A percentile compares a stretch with the other conserved stretches of the same genome.
Conservation (phyloP, 305 asterid species). For the Fraxinus angustifolia region DNA sequence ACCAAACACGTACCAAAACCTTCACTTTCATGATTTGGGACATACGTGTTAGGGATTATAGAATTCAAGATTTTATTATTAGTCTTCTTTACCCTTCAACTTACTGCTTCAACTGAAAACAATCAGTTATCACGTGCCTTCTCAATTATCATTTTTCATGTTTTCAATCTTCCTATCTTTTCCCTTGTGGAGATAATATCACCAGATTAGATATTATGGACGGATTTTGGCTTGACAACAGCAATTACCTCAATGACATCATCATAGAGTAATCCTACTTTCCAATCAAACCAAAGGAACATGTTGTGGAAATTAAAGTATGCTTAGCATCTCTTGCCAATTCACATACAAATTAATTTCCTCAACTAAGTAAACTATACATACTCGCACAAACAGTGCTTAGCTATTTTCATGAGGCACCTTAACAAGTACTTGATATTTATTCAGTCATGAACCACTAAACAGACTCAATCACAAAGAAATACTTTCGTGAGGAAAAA, state of each 20-base stretch:
- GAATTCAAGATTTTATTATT: background rate
- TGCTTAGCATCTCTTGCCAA: background rate
- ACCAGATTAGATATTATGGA: background rate
- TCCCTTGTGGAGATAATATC: background rate
- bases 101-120: background rate
- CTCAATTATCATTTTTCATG: conserved; percentile 1
- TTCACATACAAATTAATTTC: background rate
- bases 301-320: background rate
- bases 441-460: background rate
- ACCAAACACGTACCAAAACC: background rate
- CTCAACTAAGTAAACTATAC: background rate
- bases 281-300: background rate
- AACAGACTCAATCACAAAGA: background rate
- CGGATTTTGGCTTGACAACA: background rate
- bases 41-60: background rate
- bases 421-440: background rate
- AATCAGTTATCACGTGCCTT: background rate
- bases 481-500: background rate
- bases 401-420: background rate
- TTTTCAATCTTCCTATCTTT: background rate
- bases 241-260: background rate
- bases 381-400: background rate
- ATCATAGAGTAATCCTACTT: background rate
- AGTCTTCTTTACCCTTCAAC: background rate
- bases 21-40: background rate